Evolutionary conservation across 768 basidiomycete species (phyloP).

Genomic region (Lactarius tabidus): DNA sequence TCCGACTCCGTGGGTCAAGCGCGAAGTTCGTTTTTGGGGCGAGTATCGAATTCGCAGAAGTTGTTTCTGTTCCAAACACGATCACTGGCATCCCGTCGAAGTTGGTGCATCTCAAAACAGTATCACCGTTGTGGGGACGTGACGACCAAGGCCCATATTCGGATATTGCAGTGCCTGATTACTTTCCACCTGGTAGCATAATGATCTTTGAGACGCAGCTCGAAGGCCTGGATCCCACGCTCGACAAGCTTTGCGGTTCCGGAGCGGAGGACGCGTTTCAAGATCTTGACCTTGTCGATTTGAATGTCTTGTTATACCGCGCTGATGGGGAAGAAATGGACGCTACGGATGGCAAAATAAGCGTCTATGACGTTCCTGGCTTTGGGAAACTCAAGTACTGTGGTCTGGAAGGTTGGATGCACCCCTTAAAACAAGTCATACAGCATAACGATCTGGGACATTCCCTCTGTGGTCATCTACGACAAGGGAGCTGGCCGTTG

Average conservation of each 20-base stretch:
- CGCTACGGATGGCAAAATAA: slow-evolving; percentile 74
- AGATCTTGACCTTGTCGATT: slow-evolving; percentile 75
- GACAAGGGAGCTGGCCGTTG: slow-evolving; percentile 87
- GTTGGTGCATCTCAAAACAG: slow-evolving; percentile 58
- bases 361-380: slow-evolving; percentile 77
- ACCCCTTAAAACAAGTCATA: slow-evolving; percentile 78
- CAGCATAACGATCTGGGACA: slow-evolving; percentile 91
- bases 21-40: slow-evolving; percentile 82
- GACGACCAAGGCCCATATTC: slow-evolving; percentile 67
- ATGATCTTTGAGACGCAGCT: slow-evolving; percentile 89
- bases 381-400: slow-evolving; percentile 80
- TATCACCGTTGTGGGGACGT: slow-evolving; percentile 55
- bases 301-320: slow-evolving; percentile 84
- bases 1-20: slow-evolving; percentile 75
- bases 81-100: slow-evolving; percentile 71
- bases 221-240: slow-evolving; percentile 60
- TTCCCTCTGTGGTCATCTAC: slow-evolving; percentile 79
- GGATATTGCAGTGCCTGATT: slow-evolving; percentile 78
- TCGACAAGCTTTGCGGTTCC: slow-evolving; percentile 71
- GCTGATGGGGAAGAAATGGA: slow-evolving; percentile 91
- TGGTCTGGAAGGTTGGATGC: slow-evolving; percentile 98
- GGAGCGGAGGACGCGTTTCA: slow-evolving; percentile 71
- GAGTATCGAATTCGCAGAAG: slow-evolving; percentile 61
- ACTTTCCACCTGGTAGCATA: slow-evolving; percentile 94
- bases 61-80: slow-evolving; percentile 45